These are phyloP conservation scores for Lecanicillium sp. DNA, from an alignment of 2,329 filamentous ascomycete species.

Conservation along the genomic window DNA sequence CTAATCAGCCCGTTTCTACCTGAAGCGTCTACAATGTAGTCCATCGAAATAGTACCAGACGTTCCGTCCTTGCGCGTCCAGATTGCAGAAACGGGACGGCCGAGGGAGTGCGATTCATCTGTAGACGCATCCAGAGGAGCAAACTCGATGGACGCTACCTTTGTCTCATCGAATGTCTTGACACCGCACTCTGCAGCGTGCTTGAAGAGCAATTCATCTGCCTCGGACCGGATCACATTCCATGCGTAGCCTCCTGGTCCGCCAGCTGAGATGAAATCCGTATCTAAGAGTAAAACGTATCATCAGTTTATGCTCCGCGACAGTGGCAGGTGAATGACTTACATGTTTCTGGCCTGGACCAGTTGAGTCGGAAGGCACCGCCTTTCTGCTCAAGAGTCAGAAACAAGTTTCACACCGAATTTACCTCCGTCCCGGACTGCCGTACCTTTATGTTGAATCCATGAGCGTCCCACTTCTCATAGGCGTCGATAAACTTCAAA, in stretches of 20 bases:
- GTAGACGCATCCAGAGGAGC: conserved; percentile 3
- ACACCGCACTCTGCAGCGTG: conserved; percentile 33
- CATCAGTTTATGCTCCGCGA: too few relatives aligned
- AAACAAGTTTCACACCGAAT: too few relatives aligned
- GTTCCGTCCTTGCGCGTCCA: conserved; percentile 26
- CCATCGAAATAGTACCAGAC: conserved; percentile 31
- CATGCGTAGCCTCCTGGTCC: conserved; percentile 31
- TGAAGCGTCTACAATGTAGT: conserved; percentile 41
- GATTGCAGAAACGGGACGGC: conserved; percentile 26
- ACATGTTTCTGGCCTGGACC: conserved; percentile 22
- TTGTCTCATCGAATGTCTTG: conserved; percentile 30
- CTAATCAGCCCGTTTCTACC: conserved; percentile 36
- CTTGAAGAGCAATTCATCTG: conserved; percentile 34
- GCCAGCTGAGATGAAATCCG: conserved; percentile 32
- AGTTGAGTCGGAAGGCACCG: conserved; percentile 30
- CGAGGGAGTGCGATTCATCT: conserved; percentile 9
- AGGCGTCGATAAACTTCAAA: conserved; percentile 34
- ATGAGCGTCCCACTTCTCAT: conserved; percentile 28
- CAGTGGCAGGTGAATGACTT: conserved; percentile 15
- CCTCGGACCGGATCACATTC: conserved; percentile 39
- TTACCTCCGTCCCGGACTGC: background rate
- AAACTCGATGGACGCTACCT: conserved; percentile 27
- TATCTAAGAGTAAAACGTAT: conserved; percentile 27
- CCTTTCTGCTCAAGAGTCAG: conserved; percentile 16
- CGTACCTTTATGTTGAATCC: conserved; percentile 33